phyloP scores from a whole-genome alignment of 306 rosid species.

The Castanopsis chinensis region DNA sequence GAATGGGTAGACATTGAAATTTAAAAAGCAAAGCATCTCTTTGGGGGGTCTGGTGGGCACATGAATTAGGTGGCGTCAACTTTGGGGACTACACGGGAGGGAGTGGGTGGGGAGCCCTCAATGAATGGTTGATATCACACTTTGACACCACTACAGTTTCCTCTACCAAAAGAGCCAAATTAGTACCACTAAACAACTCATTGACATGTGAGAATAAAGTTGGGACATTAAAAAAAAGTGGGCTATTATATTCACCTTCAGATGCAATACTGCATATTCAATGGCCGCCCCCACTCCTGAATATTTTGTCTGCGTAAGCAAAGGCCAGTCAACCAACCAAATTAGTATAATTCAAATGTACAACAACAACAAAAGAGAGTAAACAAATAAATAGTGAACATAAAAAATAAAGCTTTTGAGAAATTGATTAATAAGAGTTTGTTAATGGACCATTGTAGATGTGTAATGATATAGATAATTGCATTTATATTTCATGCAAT shows the following conservation, averaged over 20 bases:
- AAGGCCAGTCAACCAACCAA: constrained; percentile 17
- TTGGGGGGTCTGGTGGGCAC: too few relatives aligned
- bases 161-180: neutral
- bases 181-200: neutral
- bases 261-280: constrained; percentile 85
- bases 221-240: neutral
- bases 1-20: too few relatives aligned
- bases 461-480: too few relatives aligned
- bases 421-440: too few relatives aligned
- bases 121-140: too few relatives aligned
- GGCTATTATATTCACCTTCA: constrained; percentile 53
- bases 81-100: too few relatives aligned
- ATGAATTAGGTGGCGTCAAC: too few relatives aligned
- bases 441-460: too few relatives aligned
- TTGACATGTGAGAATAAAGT: constrained; percentile 6
- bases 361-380: neutral
- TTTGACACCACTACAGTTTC: too few relatives aligned
- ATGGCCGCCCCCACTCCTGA: constrained; percentile 96
- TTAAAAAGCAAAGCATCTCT: too few relatives aligned
- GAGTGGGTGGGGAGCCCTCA: too few relatives aligned
- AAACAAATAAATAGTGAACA: neutral
- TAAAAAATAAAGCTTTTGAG: neutral
- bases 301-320: constrained; percentile 57
- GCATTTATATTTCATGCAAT: neutral
- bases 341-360: neutral